Percentiles rank a stretch among this genome's conserved stretches.
These are phyloP conservation scores for Huntiella abstrusa DNA, from an alignment of 2,329 filamentous ascomycete species.

Conservation along the genomic window DNA sequence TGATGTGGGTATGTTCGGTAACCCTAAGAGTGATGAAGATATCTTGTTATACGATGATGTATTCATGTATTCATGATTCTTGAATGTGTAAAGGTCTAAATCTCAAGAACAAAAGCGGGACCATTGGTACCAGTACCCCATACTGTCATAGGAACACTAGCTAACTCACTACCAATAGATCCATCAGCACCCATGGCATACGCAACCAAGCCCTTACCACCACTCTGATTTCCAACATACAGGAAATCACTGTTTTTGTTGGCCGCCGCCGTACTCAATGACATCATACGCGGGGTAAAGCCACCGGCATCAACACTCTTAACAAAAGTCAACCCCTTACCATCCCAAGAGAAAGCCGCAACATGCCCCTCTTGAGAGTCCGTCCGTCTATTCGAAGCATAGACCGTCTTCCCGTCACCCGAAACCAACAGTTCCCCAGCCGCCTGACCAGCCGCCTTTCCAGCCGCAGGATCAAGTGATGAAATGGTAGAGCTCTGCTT, in stretches of 20 bases:
- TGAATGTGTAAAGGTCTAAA: background rate
- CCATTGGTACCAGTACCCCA: conserved; percentile 3
- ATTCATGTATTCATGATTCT: no score
- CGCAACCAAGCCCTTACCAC: conserved; percentile 22
- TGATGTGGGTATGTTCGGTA: background rate
- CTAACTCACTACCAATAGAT: conserved; percentile 14
- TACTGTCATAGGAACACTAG: conserved; percentile 4
- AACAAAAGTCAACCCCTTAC: conserved; percentile 18
- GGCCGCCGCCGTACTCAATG: conserved; percentile 15
- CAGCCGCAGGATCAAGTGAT: conserved; percentile 11
- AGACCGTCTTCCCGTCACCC: conserved; percentile 25
- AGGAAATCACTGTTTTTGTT: conserved; percentile 17
- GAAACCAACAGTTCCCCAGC: conserved; percentile 28
- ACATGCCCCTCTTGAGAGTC: conserved; percentile 28
- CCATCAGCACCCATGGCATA: conserved; percentile 19
- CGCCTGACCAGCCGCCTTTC: conserved; percentile 21
- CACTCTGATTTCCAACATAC: conserved; percentile 30
- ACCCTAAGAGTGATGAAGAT: background rate
- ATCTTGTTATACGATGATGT: no score
- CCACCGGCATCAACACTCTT: conserved; percentile 20
- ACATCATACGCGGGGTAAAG: conserved; percentile 27
- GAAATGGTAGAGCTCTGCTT: background rate
- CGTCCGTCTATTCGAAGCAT: conserved; percentile 32
- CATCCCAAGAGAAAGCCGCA: conserved; percentile 24
- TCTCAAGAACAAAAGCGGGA: conserved; percentile 9